Conservation (phyloP, 192 early-diverging fungal species). For the Entomortierella chlamydospora region DNA sequence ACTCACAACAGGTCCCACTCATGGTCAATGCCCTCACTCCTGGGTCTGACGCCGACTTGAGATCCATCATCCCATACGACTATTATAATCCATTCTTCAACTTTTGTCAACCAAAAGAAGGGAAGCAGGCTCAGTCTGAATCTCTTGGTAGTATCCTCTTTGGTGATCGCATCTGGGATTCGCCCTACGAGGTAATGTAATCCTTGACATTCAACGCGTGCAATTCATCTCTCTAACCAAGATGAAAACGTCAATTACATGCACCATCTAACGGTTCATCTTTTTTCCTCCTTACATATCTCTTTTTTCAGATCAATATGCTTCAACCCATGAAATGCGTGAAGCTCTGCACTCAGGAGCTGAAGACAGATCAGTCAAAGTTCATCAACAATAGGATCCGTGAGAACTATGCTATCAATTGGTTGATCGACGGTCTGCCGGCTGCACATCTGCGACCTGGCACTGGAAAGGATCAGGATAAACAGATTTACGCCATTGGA, state of each 20-base stretch:
- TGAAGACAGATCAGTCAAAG: conserved; percentile 78
- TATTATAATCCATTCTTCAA: conserved; percentile 90
- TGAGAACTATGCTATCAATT: conserved; percentile 83
- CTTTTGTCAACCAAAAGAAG: conserved; percentile 80
- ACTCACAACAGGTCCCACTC: conserved; percentile 75
- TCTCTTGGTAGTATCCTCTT: conserved; percentile 93
- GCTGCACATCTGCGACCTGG: conserved; percentile 63
- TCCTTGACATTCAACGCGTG: no score
- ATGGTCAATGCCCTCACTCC: conserved; percentile 92
- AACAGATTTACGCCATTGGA: conserved; percentile 79
- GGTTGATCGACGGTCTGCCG: conserved; percentile 94
- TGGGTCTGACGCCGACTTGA: conserved; percentile 67
- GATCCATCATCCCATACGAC: conserved; percentile 86
- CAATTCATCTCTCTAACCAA: no score
- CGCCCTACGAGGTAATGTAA: conserved; percentile 76
- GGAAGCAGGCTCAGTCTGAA: conserved; percentile 75
- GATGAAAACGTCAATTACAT: no score
- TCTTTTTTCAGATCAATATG: conserved; percentile 76
- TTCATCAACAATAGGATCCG: conserved; percentile 89
- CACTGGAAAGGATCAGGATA: conserved; percentile 63
- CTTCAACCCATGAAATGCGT: conserved; percentile 68
- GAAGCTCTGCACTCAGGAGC: conserved; percentile 69
- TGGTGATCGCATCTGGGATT: conserved; percentile 93
- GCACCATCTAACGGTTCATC: no score
- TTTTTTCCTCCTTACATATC: neutral